Evolutionary conservation across 768 basidiomycete genomes (phyloP), one percentile per base, ranked within the genome.

Genomic region (Serendipita vermifera): DNA sequence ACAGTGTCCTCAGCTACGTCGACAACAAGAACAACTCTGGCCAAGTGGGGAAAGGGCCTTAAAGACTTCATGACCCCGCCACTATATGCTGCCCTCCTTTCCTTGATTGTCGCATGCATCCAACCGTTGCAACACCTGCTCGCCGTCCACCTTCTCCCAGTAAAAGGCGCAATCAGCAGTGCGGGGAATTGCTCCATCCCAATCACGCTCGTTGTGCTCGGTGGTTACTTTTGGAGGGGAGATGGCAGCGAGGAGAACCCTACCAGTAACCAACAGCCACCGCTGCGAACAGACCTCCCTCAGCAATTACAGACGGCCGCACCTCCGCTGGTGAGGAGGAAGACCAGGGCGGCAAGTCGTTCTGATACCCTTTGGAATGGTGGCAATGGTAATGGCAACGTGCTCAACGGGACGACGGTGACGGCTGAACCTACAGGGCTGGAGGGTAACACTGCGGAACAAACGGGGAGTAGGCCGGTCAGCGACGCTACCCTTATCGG

Each of bases 41-140:
- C 7, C 64, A 65, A 11, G n/a, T 61, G 22, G 73, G 73, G 68
- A 64, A 65, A 5, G 67, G 69, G 5, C 55, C 68, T 83, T 62
- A 77, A 77, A 64, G 74, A 75, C 20, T 89, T 91, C 69, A 88
- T 96, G 84, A 93, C 92, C 0, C 85, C 83, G 0, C 91, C 92
- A 0, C 77, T 93, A 36, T 84, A 87, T 75, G 85, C 87, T 0
- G 83, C 89, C 2, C 64, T 88, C 17, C 67, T 77, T 1, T 88
- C 86, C 2, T 70, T 93, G 36, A 43, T 87, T 40, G 85, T 91
- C 33, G 92, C 90, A 1, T 79, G 85, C 63, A 72, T 84, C 9
- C 81, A 72, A 5, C 85, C 87, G 2, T 59, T 93, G 3, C 91
- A 98, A 66, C 77, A 80, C 51, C 65, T 75, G 6, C 73, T 97